Percentiles rank a stretch among this genome's conserved stretches.
These are phyloP conservation scores for Cardamine resedifolia DNA, from an alignment of 345 rosid species.

Conservation along the genomic window DNA sequence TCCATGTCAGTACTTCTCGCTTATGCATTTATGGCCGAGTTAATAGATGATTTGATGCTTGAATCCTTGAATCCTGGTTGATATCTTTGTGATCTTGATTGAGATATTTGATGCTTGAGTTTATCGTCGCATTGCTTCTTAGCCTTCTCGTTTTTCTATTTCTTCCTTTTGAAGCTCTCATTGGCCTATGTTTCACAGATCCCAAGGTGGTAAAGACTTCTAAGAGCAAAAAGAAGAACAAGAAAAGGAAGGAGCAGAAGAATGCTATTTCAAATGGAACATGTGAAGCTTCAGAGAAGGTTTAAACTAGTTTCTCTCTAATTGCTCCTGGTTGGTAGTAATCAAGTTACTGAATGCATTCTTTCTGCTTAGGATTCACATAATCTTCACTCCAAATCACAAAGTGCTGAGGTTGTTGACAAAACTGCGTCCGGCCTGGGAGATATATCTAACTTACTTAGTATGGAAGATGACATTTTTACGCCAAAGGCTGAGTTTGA, in stretches of 20 bases:
- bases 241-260: conserved; percentile 59
- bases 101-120: conserved; percentile 6
- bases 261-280: conserved; percentile 31
- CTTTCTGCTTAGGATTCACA: conserved; percentile 50
- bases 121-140: conserved; percentile 26
- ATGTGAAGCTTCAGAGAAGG: conserved; percentile 48
- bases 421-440: conserved; percentile 36
- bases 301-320: conserved; percentile 33
- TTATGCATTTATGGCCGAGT: conserved; percentile 5
- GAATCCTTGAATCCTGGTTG: conserved; percentile 6
- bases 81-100: neutral
- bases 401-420: conserved; percentile 40
- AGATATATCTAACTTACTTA: conserved; percentile 47
- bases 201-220: conserved; percentile 57
- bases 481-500: conserved; percentile 58
- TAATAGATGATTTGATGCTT: neutral
- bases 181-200: conserved; percentile 50
- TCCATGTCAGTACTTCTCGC: conserved; percentile 8
- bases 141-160: conserved; percentile 24
- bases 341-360: conserved; percentile 23
- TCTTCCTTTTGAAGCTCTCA: conserved; percentile 37
- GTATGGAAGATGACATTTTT: conserved; percentile 44
- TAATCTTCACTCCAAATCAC: conserved; percentile 40
- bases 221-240: conserved; percentile 73
- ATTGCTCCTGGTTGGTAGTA: conserved; percentile 20